Evolutionary conservation across 495 filamentous ascomycete genomes (phyloP).

Genomic region (Aspergillus panamensis): DNA sequence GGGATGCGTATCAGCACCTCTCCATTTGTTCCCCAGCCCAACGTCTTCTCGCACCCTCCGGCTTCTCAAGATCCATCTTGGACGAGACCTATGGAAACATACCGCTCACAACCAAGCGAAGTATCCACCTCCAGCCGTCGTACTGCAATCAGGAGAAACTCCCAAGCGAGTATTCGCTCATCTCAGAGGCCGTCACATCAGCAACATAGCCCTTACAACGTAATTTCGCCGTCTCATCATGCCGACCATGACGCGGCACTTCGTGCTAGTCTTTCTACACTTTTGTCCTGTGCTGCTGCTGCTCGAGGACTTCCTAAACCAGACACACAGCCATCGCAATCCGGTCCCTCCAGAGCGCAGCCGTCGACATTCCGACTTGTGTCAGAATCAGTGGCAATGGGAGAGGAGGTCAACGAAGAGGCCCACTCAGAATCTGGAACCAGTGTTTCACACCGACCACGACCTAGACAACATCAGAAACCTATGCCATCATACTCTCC

Average conservation of each 20-base stretch:
- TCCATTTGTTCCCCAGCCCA: constrained; percentile 79
- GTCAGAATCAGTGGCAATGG: constrained; percentile 70
- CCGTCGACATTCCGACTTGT: constrained; percentile 57
- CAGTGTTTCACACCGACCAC: constrained; percentile 22
- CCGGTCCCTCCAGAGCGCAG: constrained; percentile 24
- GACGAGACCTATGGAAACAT: constrained; percentile 44
- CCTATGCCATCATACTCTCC: constrained; percentile 25
- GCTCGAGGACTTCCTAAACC: constrained; percentile 76
- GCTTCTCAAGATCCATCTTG: constrained; percentile 50
- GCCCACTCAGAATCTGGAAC: constrained; percentile 19
- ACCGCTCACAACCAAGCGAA: constrained; percentile 38
- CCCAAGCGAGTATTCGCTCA: constrained; percentile 31
- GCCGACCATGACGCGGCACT: constrained; percentile 91
- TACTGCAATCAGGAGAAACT: constrained; percentile 37
- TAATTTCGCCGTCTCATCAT: constrained; percentile 72
- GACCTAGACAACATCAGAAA: constrained; percentile 21
- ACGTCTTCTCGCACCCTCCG: constrained; percentile 84
- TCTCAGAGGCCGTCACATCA: constrained; percentile 28
- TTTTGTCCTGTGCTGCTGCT: constrained; percentile 89
- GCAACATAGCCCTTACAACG: constrained; percentile 53
- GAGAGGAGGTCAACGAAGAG: constrained; percentile 36
- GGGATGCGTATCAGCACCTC: constrained; percentile 57
- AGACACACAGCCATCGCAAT: constrained; percentile 32
- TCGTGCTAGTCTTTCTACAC: constrained; percentile 84
- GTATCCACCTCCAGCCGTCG: constrained; percentile 39